Conservation (phyloP, 805 yeast species). For the Starmera quercuum region DNA sequence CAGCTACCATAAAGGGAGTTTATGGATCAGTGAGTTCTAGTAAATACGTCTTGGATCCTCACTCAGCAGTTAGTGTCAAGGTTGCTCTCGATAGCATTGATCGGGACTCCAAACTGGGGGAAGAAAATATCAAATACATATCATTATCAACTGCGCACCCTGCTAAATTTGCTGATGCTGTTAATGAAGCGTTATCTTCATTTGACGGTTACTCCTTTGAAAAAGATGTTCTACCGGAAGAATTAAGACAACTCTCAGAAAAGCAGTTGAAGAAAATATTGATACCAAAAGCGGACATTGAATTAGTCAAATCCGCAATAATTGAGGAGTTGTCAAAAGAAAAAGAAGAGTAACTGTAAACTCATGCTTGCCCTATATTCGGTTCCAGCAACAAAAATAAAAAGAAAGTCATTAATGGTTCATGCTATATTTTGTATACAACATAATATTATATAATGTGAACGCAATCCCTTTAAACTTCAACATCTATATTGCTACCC, state of each 20-base stretch:
- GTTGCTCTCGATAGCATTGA: slow-evolving; percentile 61
- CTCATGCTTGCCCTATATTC: too few relatives aligned
- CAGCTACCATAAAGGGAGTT: slow-evolving; percentile 64
- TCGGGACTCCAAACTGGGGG: slow-evolving; percentile 32
- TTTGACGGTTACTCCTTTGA: slow-evolving; percentile 79
- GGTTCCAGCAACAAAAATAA: neutral
- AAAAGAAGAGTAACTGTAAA: slow-evolving; percentile 7
- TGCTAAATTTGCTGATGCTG: slow-evolving; percentile 96
- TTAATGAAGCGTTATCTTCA: slow-evolving; percentile 63
- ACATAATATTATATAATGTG: neutral
- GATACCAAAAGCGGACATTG: slow-evolving; percentile 65
- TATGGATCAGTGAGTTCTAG: slow-evolving; percentile 50
- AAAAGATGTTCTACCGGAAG: slow-evolving; percentile 81
- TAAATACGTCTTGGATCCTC: slow-evolving; percentile 89
- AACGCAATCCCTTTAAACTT: slow-evolving; percentile 4
- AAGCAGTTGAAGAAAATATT: slow-evolving; percentile 69
- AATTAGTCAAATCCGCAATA: slow-evolving; percentile 67
- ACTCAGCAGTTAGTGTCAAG: slow-evolving; percentile 89
- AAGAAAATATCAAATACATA: slow-evolving; percentile 39
- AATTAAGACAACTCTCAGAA: slow-evolving; percentile 62
- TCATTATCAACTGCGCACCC: slow-evolving; percentile 98
- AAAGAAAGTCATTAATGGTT: too few relatives aligned
- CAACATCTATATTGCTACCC: too few relatives aligned
- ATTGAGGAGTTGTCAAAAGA: slow-evolving; percentile 59
- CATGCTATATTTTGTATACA: too few relatives aligned